Percentiles rank a stretch among this genome's conserved stretches.
Evolutionary conservation across 345 rosid genomes (phyloP).

Genomic region (Kernera saxatilis): DNA sequence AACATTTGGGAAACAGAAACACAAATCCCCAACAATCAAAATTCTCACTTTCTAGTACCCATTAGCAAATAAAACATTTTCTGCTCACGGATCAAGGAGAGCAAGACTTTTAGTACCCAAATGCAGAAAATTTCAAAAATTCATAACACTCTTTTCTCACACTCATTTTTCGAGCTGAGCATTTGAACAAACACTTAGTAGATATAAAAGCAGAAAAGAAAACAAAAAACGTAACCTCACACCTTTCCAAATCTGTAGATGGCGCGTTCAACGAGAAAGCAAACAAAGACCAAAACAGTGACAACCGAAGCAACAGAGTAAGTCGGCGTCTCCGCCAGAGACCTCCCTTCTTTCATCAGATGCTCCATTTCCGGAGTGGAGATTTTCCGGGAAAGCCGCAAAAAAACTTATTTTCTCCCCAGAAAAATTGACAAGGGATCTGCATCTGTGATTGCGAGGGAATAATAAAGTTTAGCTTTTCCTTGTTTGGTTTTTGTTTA

Average conservation of each 20-base stretch:
- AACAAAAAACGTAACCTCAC: neutral
- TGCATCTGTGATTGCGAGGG: slow-evolving; percentile 21
- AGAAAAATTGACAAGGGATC: slow-evolving; percentile 12
- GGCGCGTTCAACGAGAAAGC: slow-evolving; percentile 67
- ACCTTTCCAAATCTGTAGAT: slow-evolving; percentile 90
- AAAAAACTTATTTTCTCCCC: neutral
- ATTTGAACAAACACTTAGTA: slow-evolving; percentile 22
- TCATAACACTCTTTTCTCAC: neutral
- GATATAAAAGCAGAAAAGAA: neutral
- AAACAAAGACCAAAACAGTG: slow-evolving; percentile 68
- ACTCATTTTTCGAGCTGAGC: neutral
- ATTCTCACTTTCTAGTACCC: neutral
- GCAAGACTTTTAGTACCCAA: neutral
- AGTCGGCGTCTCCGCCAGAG: slow-evolving; percentile 91
- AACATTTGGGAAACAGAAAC: neutral
- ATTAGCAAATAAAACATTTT: neutral
- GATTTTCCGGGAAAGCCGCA: neutral
- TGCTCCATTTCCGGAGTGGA: slow-evolving; percentile 30
- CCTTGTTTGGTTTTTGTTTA: too few species aligned
- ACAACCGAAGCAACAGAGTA: slow-evolving; percentile 82
- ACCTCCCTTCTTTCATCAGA: slow-evolving; percentile 50
- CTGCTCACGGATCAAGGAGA: neutral
- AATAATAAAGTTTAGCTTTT: neutral
- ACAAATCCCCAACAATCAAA: neutral
- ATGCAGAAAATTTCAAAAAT: neutral